Base-by-base conservation (phyloP, 805 yeast genomes). In the Saturnispora besseyi region DNA sequence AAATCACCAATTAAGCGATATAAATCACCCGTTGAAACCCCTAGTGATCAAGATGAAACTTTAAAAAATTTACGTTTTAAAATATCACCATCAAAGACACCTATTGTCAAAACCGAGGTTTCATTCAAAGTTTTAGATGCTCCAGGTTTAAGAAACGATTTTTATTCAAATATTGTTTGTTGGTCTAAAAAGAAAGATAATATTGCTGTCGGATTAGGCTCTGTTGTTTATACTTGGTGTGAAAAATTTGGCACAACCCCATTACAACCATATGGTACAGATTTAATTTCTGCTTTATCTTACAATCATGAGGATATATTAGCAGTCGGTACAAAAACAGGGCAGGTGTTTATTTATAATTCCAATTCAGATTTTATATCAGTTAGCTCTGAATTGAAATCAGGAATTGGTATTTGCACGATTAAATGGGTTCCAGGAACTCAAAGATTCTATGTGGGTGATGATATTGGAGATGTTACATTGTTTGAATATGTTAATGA, bases 91-190 rank as follows among this genome's bases (percentile, higher is more conserved):
- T 30, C 18, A 38, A 36, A 42, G n/a, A 8, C 40, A 59, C 49
- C 62, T 18, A 57, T 60, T 32, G 53, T 68, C 7, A 65, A 63
- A 47, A 60, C 73, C 2, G 71, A 68, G 24, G 64, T 66, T 18
- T 77, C 82, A 0, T 76, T 64, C 54, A 70, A 76, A 52, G 79
- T 79, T 0, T 62, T 82, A 18, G 83, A 78, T 59, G 90, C 93
- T 0, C 89, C 89, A 0, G 79, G 79, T 2, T 63, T 87, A 48
- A 68, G 83, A 53, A 82, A 86, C 62, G 95, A 88, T 61, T 87
- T 81, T 59, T 88, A 87, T 63, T 75, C 87, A 1, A 85, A 85
- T 59, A 68, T 85, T 49, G 75, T 87, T 0, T 76, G 87, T 5
- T 87, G 95, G 95, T 79, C 89, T 0, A 61, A 60, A 7, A 57